phyloP scores from a whole-genome alignment of 192 early-diverging fungal genomes.

The Jimgerdemannia lactiflua region DNA sequence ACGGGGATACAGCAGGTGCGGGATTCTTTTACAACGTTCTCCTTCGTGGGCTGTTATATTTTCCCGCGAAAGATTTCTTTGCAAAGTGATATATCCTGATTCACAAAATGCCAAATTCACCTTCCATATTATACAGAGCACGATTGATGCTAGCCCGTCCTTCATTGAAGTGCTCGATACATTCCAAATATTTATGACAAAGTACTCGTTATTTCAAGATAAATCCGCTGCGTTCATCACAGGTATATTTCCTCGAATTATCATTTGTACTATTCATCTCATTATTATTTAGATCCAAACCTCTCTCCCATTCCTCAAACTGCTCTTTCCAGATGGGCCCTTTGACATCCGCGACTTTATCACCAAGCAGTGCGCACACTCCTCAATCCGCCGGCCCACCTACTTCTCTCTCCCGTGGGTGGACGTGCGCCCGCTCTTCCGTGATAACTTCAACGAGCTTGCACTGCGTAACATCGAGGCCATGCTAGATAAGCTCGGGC shows the following conservation, averaged over 20 bases:
- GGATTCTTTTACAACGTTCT: background rate
- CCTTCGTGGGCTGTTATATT: background rate
- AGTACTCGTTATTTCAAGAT: constrained; percentile 38
- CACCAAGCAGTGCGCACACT: constrained; percentile 65
- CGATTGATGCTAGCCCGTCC: constrained; percentile 40
- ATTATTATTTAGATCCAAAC: background rate
- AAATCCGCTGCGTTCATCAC: constrained; percentile 38
- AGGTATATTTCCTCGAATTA: constrained; percentile 10
- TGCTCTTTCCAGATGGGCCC: constrained; percentile 51
- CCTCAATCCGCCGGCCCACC: constrained; percentile 47
- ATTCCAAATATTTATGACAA: constrained; percentile 47
- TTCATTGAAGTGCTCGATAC: constrained; percentile 47
- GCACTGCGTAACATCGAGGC: constrained; percentile 49
- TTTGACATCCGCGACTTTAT: constrained; percentile 87
- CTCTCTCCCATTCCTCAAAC: background rate
- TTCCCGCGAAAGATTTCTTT: no score
- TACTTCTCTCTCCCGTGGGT: constrained; percentile 64
- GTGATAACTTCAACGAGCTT: constrained; percentile 45
- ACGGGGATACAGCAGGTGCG: constrained; percentile 80
- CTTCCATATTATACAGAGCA: constrained; percentile 20
- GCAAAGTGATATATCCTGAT: no score
- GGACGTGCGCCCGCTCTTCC: constrained; percentile 60
- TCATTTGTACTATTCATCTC: background rate
- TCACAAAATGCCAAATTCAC: no score
- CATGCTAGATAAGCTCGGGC: constrained; percentile 60